A percentile compares a stretch with the other conserved stretches of the same genome.
Evolutionary conservation across 1,284 basidiomycete genomes (phyloP).

Genomic region (Kwoniella shivajii): DNA sequence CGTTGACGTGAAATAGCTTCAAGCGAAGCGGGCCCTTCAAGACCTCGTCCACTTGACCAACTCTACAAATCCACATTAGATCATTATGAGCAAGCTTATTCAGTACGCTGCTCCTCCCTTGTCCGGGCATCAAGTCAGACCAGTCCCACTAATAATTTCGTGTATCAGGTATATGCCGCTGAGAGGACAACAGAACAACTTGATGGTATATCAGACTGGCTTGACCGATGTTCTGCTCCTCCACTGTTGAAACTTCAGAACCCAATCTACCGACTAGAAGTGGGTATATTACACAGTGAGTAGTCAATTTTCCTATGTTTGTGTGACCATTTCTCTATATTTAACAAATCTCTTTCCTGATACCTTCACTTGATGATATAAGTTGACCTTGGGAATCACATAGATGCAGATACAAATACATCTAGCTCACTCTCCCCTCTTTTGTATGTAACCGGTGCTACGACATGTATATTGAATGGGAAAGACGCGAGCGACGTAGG

Average conservation of each 20-base stretch:
- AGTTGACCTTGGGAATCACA: no score
- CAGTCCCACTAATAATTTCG: not conserved
- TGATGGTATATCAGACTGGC: conserved; percentile 42
- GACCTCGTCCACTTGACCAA: conserved; percentile 19
- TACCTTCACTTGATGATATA: no score
- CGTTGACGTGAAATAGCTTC: not conserved
- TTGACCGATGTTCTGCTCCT: conserved; percentile 25
- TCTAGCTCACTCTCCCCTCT: conserved; percentile 18
- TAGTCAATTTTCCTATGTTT: no score
- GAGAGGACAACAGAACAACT: conserved; percentile 33
- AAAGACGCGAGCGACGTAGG: conserved; percentile 36
- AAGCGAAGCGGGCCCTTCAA: conserved; percentile 23
- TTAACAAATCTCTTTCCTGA: no score
- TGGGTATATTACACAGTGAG: conserved; percentile 46
- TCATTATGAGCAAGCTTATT: conserved; percentile 21
- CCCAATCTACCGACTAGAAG: conserved; percentile 29
- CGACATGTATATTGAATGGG: conserved; percentile 22
- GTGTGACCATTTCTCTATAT: no score
- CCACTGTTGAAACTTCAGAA: conserved; percentile 21
- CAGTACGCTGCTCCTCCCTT: conserved; percentile 13
- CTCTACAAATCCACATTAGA: conserved; percentile 27
- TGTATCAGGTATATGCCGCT: conserved; percentile 35
- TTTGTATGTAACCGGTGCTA: conserved; percentile 2
- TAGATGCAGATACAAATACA: conserved; percentile 17
- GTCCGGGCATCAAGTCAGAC: not conserved